Base-by-base conservation (phyloP, 345 rosid species). In the Murraya koenigii region DNA sequence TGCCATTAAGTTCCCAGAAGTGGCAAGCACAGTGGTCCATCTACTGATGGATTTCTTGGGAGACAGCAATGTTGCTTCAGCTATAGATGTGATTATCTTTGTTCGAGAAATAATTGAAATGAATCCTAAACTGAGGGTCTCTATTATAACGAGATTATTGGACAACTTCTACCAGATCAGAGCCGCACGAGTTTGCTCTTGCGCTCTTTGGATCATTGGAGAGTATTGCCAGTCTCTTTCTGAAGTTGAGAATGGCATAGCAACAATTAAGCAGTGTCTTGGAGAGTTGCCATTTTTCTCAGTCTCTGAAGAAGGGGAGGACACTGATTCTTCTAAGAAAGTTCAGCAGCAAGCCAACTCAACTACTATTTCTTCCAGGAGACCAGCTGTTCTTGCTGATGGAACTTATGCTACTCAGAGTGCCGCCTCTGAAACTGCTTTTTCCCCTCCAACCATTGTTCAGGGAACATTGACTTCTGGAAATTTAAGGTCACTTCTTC, bases 11-110 rank as follows among this genome's bases (percentile, higher is more conserved):
- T 93, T 90, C 87, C 98, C 98, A 0, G 97, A 93, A 79, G 98
- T 93, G 79, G 98, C 98, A 79, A 90, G 97, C 87, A 93, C 94
- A 1, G 97, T 93, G 74, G 98, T 93, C 79, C 98, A 93, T 86
- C 84, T 93, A 75, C 81, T 92, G 80, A 93, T 93, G 98, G 97
- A 93, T 85, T 93, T 93, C 89, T 85, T 93, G 83, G 94, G 98
- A 54, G 98, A 93, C 78, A 82, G 87, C 86, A 93, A 93, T 74
- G 90, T 93, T 82, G 94, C 98, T 80, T 93, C 98, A 15, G 98
- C 97, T 71, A 82, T 92, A 49, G 98, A 93, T 71, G 98, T 93
- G 62, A 85, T 84, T 72, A 84, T 87, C 49, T 93, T 93, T 85
- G 95, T 93, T 67, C 88, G 97, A 26, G 98, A 92, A 86, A 92